phyloP scores from a whole-genome alignment of 2,329 filamentous ascomycete species.

The Polychaeton citri region DNA sequence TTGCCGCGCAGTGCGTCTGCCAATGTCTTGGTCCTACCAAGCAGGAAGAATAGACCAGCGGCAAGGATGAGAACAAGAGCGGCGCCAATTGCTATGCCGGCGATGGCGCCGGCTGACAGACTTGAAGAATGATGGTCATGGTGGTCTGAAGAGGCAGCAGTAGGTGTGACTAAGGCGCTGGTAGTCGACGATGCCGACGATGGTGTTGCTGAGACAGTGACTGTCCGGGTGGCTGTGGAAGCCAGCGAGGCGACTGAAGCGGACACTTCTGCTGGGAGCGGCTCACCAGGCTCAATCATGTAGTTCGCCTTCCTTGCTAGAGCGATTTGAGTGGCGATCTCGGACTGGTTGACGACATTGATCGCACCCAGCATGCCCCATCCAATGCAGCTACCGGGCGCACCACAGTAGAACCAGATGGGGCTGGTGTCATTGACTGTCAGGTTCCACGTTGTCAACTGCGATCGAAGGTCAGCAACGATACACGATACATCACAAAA shows the following conservation, averaged over 20 bases:
- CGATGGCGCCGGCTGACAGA: slow-evolving; percentile 28
- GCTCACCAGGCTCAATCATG: slow-evolving; percentile 26
- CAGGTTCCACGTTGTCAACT: slow-evolving; percentile 17
- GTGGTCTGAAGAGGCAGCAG: slow-evolving; percentile 3
- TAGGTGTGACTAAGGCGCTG: slow-evolving; percentile 5
- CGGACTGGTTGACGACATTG: slow-evolving; percentile 39
- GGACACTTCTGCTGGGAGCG: slow-evolving; percentile 25
- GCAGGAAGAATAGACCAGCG: slow-evolving; percentile 51
- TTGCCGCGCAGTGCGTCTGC: neutral
- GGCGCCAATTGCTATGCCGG: slow-evolving; percentile 48
- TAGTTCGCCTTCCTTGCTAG: slow-evolving; percentile 15
- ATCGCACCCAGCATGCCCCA: slow-evolving; percentile 65
- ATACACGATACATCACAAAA: neutral
- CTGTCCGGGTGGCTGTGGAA: slow-evolving; percentile 7
- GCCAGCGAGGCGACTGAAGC: slow-evolving; percentile 11
- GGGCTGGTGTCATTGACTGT: slow-evolving; percentile 49
- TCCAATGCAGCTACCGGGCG: slow-evolving; percentile 48
- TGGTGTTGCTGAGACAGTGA: slow-evolving; percentile 6
- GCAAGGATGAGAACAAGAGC: slow-evolving; percentile 47
- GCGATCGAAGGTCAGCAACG: neutral
- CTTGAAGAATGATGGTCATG: too few species aligned
- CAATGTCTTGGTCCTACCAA: slow-evolving; percentile 32
- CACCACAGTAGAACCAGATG: slow-evolving; percentile 58
- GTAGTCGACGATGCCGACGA: slow-evolving; percentile 7
- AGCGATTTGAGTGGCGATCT: slow-evolving; percentile 16